Base-by-base conservation (phyloP, 192 early-diverging fungal genomes). In the Backusella tarrabulga region DNA sequence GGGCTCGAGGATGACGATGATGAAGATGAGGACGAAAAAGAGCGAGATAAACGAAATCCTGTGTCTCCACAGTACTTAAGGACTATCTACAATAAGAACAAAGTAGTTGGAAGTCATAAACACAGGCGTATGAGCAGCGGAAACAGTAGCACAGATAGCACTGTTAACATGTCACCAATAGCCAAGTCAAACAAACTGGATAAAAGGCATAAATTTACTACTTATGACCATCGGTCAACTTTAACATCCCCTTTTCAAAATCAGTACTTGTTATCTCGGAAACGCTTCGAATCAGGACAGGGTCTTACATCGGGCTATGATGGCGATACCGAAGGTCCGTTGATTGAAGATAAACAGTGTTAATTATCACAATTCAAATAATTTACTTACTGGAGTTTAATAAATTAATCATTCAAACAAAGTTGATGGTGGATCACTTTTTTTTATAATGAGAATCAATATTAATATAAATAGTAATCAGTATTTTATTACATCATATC, bases 301-400 rank as follows among this genome's bases (percentile, higher is more conserved):
- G 12, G 36, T 15, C 69, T 11, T 29, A 46, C 38, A 71, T 71
- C 69, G 26, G 69, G 69, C 11, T 71, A 71, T 71, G 69, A 71
- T 42, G 69, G 69, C 8, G 69, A 71, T 71, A 71, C 69, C 9
- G 69, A 71, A 71, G 40, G 69, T 71, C 38, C 69, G 15, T 42
- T 71, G 34, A 35, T 68, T 29, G 38, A 71, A 21, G 38, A 71
- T 42, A 71, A 71, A 6, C 17, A 26, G 21, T 26, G 40, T 23
- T 42, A 38, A 70, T n/a, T 40, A 70, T 36, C 7, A 68, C 21
- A 26, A 4, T 6, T 6, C 35, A 68, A n/a, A n/a, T 21, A 6
- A 34, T n/a, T 68, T 36, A 36, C 15, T 29, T 67, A 29, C 34
- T 17, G 63, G 12, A 6, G 29, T 67, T 32, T 6, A 34, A 67